Evolutionary conservation across 768 basidiomycete genomes (phyloP), one percentile per base, ranked within the genome.

Genomic region (Coprinopsis marcescibilis): DNA sequence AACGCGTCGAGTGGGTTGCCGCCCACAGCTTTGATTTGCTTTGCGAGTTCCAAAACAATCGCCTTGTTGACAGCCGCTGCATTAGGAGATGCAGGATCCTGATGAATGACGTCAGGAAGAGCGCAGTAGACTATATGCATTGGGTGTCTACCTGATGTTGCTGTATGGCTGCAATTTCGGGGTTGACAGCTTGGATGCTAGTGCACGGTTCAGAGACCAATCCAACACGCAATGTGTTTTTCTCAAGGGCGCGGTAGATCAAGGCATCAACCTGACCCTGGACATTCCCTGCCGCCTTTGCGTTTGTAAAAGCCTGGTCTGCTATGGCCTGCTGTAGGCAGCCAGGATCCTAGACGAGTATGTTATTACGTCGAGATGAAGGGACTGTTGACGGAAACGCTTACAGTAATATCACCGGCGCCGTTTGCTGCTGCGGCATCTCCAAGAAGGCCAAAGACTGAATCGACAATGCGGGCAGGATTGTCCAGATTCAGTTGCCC

Each of bases 291-390:
- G 70, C 73, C 11, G 78, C 76, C 60, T 85, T 85, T 34, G 82
- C 81, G 58, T 85, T 85, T 26, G 81, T 81, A 67, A 85, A 86
- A 0, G 83, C 83, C 57, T 78, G 80, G 55, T 83, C 80, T 37
- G 80, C 80, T 4, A 72, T 76, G 0, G 76, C 78, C 65, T 81
- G 78, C 56, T 83, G 81, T 15, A 85, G 68, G 59, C 82, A 84
- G 45, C 73, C 76, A 7, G 75, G 59, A 55, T 83, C 73, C 74
- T 78, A 44, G 5, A 25, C 17, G n/a, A 37, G 43, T 24, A 8
- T 20, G 26, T 42, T 30, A 29, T 39, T 20, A 33, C 20, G 17
- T 5, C 17, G 42, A 11, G 40, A 37, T 32, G 12, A 34, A 17
- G 3, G 17, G 30, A 23, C n/a, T 14, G 46, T 3, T 26, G 12